Base-by-base conservation (phyloP, 2,329 filamentous ascomycete genomes). In the Lecanicillium sp. region DNA sequence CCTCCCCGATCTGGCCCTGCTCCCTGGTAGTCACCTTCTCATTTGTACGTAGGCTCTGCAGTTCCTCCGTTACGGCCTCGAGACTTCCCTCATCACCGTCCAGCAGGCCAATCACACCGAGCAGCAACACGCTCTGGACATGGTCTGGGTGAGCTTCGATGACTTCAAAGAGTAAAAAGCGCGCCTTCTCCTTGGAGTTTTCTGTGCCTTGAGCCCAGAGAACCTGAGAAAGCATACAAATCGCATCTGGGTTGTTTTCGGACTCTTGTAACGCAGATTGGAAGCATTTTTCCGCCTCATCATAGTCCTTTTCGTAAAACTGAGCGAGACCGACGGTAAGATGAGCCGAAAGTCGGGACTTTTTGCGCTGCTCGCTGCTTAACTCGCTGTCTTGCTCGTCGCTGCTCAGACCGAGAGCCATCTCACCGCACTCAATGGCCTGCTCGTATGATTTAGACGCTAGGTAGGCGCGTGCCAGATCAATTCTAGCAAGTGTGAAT, bases 181-280 rank as follows among this genome's bases (percentile, higher is more conserved):
- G 79, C 14, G 91, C 90, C 52, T 86, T 81, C 42, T 84, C 80
- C 39, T 84, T 81, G 48, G 90, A 86, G 1, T 83, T 75, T 6
- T 84, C 79, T 0, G 83, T 81, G 8, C 87, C 90, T 54, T 88
- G 89, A 0, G 90, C 90, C 91, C 93, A 98, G 0, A 97, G 75
- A 0, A 97, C 87, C 65, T 97, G 89, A 0, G 90, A 87, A 11
- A 97, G 74, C 11, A 96, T 74, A 59, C 90, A 96, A 0, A 90
- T 83, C 1, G 91, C 85, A 60, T 96, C 90, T 0, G 90, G 86
- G 52, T 89, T 83, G 30, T 79, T 78, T 24, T 79, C 70, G 1
- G 86, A 89, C 62, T 95, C 90, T 48, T 83, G 75, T 7, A 97
- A 73, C 0, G 90, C 90, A 3, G 81, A 74, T 54, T 88, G 81